Base-by-base conservation (phyloP, 768 basidiomycete species). In the Boletellus emodensis region DNA sequence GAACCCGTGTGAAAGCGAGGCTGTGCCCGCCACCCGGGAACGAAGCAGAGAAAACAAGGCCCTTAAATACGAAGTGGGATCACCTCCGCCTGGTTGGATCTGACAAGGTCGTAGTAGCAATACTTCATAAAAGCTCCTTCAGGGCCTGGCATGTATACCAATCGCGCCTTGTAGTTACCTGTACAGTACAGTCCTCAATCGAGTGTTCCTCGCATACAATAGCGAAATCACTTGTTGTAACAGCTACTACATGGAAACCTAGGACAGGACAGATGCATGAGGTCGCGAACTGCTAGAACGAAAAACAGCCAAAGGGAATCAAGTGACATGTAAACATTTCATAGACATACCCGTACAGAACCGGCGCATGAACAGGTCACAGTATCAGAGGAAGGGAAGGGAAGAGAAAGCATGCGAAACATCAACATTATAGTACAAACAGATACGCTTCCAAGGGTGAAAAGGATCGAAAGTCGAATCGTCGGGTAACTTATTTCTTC, bases 81-180 rank as follows among this genome's bases (percentile, higher is more conserved):
- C 51, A n/a, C 61, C 68, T 24, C 69, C 76, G 60, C 74, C 72
- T 54, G 77, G 77, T 61, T 79, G 78, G 78, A 77, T 79, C 52
- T 79, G 40, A 48, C 17, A 24, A 61, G 65, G 47, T 34, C 33
- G 20, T 47, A 17, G 30, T 18, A 28, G n/a, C 20, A 20, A 9
- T 6, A 17, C 15, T 20, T 18, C 7, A 35, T 36, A 26, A 2
- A 24, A 43, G 3, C 3, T 38, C 24, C 41, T 39, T 47, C 20
- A 1, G 15, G 17, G 41, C 10, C 3, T 15, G 32, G 7, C 35
- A n/a, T 17, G 40, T 43, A 45, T 13, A 20, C n/a, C n/a, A 28
- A 24, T 14, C 20, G 22, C 10, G 20, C 13, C 42, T 6, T 44
- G 34, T 53, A 22, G 13, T 51, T 28, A 10, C 4, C 44, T 14